Conservation (phyloP, 495 filamentous ascomycete species). For the Trichocladium antarcticum region DNA sequence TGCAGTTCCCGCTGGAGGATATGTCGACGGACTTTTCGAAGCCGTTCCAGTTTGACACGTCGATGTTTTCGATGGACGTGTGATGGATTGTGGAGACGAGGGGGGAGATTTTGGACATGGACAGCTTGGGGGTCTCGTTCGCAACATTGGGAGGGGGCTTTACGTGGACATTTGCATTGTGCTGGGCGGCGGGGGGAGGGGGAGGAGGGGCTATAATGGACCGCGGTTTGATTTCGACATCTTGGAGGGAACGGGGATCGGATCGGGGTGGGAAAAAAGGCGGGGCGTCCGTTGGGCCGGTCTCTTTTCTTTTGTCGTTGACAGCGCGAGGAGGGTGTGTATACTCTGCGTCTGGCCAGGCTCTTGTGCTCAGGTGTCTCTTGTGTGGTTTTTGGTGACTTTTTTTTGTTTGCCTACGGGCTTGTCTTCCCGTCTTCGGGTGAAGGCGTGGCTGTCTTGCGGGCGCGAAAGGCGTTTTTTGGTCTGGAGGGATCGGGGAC, state of each 20-base stretch:
- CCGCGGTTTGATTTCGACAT: background rate
- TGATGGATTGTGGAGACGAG: background rate
- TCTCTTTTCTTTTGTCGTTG: background rate
- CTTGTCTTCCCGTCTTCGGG: background rate
- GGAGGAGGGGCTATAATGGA: background rate
- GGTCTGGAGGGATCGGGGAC: background rate
- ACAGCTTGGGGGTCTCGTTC: background rate
- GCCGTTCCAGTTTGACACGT: constrained; percentile 33
- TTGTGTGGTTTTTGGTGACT: background rate
- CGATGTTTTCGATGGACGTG: constrained; percentile 32
- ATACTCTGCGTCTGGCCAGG: background rate
- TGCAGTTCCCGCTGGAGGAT: constrained; percentile 31
- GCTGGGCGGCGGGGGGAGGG: too few species aligned
- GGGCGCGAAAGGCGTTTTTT: background rate
- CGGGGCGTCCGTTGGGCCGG: background rate
- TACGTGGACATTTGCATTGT: background rate
- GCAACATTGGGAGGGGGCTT: background rate
- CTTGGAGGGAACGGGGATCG: background rate
- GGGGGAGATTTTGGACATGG: background rate
- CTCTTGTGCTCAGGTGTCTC: background rate
- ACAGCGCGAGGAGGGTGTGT: background rate
- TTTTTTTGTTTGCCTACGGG: background rate
- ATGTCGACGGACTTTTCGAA: constrained; percentile 31
- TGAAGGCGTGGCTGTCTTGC: background rate
- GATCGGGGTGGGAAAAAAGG: background rate